Evolutionary conservation across 345 rosid genomes (phyloP).

Genomic region (Barbarea vulgaris): DNA sequence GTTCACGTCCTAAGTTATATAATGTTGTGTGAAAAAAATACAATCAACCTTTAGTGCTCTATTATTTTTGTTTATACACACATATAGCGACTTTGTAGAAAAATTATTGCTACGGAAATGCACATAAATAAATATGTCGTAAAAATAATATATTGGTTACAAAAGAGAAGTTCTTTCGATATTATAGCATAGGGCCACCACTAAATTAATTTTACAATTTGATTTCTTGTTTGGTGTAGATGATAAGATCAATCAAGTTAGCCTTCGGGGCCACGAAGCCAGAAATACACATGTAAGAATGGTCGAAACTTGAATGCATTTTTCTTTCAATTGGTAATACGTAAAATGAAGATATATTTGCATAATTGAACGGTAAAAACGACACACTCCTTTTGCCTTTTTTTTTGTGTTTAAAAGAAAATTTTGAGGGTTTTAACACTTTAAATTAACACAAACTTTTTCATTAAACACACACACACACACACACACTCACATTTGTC

Average conservation of each 20-base stretch:
- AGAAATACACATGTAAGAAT: neutral
- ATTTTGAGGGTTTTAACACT: neutral
- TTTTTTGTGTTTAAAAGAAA: too few relatives aligned
- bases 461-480: too few relatives aligned
- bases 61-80: constrained; percentile 8
- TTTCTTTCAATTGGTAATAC: constrained; percentile 2
- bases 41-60: constrained; percentile 16
- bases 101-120: neutral
- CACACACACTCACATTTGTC: too few relatives aligned
- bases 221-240: constrained; percentile 14
- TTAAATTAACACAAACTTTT: too few relatives aligned
- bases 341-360: neutral
- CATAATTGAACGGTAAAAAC: neutral
- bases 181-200: constrained; percentile 32
- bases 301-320: constrained; percentile 12
- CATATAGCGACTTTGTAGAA: too few relatives aligned
- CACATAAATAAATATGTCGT: neutral
- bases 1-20: neutral
- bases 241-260: constrained; percentile 30
- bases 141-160: constrained; percentile 1
- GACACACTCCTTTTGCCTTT: neutral
- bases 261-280: constrained; percentile 27
- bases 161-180: constrained; percentile 8
- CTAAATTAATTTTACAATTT: constrained; percentile 5
- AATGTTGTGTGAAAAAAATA: constrained; percentile 3